These are phyloP conservation scores for Phytophthora hibernalis DNA, from an alignment of 352 stramenopile genomes.

Conservation along the genomic window DNA sequence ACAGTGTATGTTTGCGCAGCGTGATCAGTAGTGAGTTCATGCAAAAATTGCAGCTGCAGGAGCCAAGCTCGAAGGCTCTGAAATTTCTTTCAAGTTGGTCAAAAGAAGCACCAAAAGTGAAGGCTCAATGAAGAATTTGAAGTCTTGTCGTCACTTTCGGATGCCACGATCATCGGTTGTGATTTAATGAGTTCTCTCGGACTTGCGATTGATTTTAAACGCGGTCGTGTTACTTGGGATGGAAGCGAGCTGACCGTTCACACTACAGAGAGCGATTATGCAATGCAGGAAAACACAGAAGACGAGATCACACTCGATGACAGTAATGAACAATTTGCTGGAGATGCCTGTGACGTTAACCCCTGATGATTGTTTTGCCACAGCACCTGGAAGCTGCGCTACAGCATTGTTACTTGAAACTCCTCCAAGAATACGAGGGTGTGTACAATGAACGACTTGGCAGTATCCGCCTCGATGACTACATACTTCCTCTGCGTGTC, in stretches of 20 bases:
- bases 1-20: slow-evolving; percentile 11
- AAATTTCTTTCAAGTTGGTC: slow-evolving; percentile 7
- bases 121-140: slow-evolving; percentile 11
- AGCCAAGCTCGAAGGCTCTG: not conserved
- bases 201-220: slow-evolving; percentile 5
- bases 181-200: slow-evolving; percentile 10
- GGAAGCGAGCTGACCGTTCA: not conserved
- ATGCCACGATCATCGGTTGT: not conserved
- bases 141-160: not conserved
- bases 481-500: too few species aligned
- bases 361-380: too few species aligned
- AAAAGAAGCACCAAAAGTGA: not conserved
- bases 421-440: too few species aligned
- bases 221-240: not conserved
- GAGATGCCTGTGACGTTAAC: not conserved
- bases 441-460: too few species aligned
- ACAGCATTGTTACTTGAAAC: too few species aligned
- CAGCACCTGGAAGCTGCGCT: too few species aligned
- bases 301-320: not conserved
- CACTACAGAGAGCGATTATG: not conserved
- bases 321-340: not conserved
- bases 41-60: not conserved
- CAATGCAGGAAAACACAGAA: not conserved
- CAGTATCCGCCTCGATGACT: too few species aligned
- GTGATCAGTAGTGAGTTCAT: slow-evolving; percentile 11